phyloP scores from a whole-genome alignment of 495 filamentous ascomycete genomes.

The Barbatosphaeria neglecta region DNA sequence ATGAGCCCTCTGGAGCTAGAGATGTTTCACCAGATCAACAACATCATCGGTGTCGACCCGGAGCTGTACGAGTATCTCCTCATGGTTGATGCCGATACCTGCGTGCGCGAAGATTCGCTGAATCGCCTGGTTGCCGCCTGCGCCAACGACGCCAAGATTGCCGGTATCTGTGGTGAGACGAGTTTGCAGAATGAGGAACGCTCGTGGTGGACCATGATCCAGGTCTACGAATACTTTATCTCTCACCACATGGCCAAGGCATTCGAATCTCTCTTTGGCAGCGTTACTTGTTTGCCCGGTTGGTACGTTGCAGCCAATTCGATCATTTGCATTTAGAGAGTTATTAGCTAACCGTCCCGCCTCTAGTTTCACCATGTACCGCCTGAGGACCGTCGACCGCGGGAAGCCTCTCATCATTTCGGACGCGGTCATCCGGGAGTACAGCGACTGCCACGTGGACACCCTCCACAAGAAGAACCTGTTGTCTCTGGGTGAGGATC shows the following conservation, averaged over 20 bases:
- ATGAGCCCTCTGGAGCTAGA: constrained; percentile 96
- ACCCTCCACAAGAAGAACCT: constrained; percentile 99
- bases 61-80: constrained; percentile 95
- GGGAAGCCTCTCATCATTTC: constrained; percentile 88
- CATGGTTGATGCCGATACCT: constrained; percentile 97
- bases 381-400: constrained; percentile 80
- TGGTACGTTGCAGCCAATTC: constrained; percentile 61
- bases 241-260: constrained; percentile 97
- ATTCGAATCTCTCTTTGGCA: constrained; percentile 96
- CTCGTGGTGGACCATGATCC: constrained; percentile 99
- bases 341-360: constrained; percentile 19
- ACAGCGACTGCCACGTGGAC: constrained; percentile 77
- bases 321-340: neutral
- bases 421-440: constrained; percentile 74
- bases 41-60: constrained; percentile 95
- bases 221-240: constrained; percentile 99
- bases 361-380: constrained; percentile 94
- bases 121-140: constrained; percentile 89
- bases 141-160: constrained; percentile 89
- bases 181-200: constrained; percentile 89
- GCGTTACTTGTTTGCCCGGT: constrained; percentile 95
- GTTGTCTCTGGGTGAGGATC: constrained; percentile 89
- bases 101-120: constrained; percentile 81
- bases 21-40: constrained; percentile 98
- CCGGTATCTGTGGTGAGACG: constrained; percentile 94